Conservation (phyloP, 768 basidiomycete genomes). For the Termitomyces sp. region DNA sequence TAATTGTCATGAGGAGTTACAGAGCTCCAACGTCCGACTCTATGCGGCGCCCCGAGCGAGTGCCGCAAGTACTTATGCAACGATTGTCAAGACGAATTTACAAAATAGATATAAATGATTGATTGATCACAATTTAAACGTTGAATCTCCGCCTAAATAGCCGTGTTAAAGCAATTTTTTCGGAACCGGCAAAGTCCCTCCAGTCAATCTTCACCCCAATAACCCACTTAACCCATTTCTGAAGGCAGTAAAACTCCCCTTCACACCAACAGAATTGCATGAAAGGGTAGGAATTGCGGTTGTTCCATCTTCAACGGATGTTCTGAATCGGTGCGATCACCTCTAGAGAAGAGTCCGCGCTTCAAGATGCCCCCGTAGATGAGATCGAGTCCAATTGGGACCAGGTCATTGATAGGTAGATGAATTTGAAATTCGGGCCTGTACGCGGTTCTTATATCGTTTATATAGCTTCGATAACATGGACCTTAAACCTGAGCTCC, state of each 20-base stretch:
- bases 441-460: constrained; percentile 1
- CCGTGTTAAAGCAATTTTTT: constrained; percentile 14
- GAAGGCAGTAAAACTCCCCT: constrained; percentile 30
- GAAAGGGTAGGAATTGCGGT: constrained; percentile 18
- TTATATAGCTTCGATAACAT: constrained; percentile 92
- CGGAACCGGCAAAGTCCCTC: constrained; percentile 4
- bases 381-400: constrained; percentile 99
- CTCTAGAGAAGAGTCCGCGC: constrained; percentile 56
- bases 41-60: no score
- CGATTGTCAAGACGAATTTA: not conserved
- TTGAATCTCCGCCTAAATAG: constrained; percentile 20
- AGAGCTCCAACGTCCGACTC: not conserved
- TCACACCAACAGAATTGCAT: constrained; percentile 24
- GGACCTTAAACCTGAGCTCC: constrained; percentile 95
- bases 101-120: not conserved
- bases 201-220: constrained; percentile 16
- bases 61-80: no score
- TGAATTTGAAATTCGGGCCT: constrained; percentile 22
- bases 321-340: constrained; percentile 1
- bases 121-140: not conserved
- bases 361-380: constrained; percentile 76
- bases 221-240: constrained; percentile 16
- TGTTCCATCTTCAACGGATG: not conserved
- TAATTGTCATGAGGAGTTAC: not conserved
- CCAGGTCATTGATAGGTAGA: constrained; percentile 93